A percentile compares a stretch with the other conserved stretches of the same genome.
phyloP scores from a whole-genome alignment of 164 flowering plant genomes.

The Kalanchoe fedtschenkoi region DNA sequence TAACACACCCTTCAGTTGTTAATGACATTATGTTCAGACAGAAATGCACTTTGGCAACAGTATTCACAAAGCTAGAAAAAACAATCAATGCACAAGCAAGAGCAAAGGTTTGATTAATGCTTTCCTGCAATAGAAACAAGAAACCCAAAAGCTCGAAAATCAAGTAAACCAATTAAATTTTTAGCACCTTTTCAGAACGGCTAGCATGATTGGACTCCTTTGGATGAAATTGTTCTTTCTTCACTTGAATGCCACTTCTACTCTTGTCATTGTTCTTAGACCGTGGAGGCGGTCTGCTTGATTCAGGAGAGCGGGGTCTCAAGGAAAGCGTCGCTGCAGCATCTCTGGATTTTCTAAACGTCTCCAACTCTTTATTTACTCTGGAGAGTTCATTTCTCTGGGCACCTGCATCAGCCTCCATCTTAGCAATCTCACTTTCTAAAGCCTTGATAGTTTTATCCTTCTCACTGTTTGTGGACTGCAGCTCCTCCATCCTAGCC shows the following conservation, averaged over 20 bases:
- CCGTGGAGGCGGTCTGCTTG: conserved; percentile 9
- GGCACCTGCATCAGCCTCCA: conserved; percentile 28
- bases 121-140: background rate
- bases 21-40: too few species aligned
- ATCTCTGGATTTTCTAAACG: conserved; percentile 24
- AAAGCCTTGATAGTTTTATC: conserved; percentile 36
- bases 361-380: conserved; percentile 38
- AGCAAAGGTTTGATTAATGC: background rate
- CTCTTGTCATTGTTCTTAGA: conserved; percentile 10
- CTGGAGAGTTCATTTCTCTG: conserved; percentile 36
- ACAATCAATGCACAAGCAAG: background rate
- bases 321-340: conserved; percentile 31
- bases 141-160: background rate
- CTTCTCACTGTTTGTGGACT: conserved; percentile 39
- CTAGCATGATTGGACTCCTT: conserved; percentile 7
- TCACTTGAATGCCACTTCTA: conserved; percentile 11
- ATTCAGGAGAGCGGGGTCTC: conserved; percentile 21
- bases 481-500: conserved; percentile 36
- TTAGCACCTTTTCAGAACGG: conserved; percentile 16
- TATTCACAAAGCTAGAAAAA: background rate
- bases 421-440: conserved; percentile 28
- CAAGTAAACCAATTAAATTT: background rate
- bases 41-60: background rate
- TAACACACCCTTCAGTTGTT: too few species aligned
- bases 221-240: conserved; percentile 24